phyloP scores from a whole-genome alignment of 352 stramenopile species.

The Phytopythium sindhum region DNA sequence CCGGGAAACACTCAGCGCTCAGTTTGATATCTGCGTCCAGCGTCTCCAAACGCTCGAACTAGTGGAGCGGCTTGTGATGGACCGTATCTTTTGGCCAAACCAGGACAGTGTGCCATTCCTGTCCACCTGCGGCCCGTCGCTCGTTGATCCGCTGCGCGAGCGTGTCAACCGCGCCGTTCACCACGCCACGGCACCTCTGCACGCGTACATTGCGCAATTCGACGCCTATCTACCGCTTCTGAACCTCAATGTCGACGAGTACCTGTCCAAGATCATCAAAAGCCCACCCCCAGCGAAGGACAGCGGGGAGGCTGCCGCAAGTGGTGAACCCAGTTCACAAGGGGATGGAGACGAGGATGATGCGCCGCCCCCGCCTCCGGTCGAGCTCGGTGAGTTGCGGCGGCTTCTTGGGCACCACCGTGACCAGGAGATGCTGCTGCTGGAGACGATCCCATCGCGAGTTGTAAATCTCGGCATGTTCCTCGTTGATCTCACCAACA shows the following conservation, averaged over 20 bases:
- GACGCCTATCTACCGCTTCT: slow-evolving; percentile 86
- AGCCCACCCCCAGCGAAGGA: slow-evolving; percentile 19
- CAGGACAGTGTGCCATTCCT: slow-evolving; percentile 89
- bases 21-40: slow-evolving; percentile 84
- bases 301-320: not conserved
- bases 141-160: slow-evolving; percentile 33
- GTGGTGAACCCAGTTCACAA: slow-evolving; percentile 7
- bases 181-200: slow-evolving; percentile 44
- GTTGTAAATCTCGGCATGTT: slow-evolving; percentile 78
- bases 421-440: slow-evolving; percentile 60
- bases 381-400: slow-evolving; percentile 73
- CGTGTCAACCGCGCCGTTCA: slow-evolving; percentile 47
- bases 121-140: slow-evolving; percentile 18
- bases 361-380: slow-evolving; percentile 43
- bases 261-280: slow-evolving; percentile 66
- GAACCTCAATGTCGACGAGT: slow-evolving; percentile 87
- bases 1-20: slow-evolving; percentile 48
- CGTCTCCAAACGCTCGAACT: slow-evolving; percentile 83
- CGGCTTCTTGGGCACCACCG: slow-evolving; percentile 62
- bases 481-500: slow-evolving; percentile 75
- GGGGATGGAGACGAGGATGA: slow-evolving; percentile 38
- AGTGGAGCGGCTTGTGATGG: slow-evolving; percentile 93
- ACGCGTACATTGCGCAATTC: slow-evolving; percentile 82
- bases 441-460: slow-evolving; percentile 61
- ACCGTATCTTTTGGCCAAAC: slow-evolving; percentile 93